Base-by-base conservation (phyloP, 1,284 basidiomycete species). In the Ustilago crameri region DNA sequence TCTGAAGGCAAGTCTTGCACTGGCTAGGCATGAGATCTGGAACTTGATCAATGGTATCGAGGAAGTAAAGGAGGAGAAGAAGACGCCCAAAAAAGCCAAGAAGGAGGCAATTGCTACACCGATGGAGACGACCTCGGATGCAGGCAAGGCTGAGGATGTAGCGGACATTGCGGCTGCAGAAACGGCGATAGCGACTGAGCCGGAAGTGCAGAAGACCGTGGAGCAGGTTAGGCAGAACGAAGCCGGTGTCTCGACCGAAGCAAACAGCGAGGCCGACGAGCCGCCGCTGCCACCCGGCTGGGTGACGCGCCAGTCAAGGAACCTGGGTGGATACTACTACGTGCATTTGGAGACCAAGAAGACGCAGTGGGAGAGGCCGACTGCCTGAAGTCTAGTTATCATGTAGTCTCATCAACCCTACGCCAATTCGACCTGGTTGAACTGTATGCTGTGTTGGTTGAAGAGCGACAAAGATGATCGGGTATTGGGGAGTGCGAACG, bases 341-440 rank as follows among this genome's bases (percentile, higher is more conserved):
- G 65, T 73, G 10, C 56, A 73, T 40, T 26, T 23, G n/a, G 41
- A 43, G 32, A 73, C 70, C 15, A 63, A 57, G 35, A 64, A 43
- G 49, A 73, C 70, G 37, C 64, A 67, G 51, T 73, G 70, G 70
- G 60, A 73, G 46, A 40, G 60, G 18, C 70, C 70, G 8, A 63
- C 63, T 17, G 15, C 20, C 1, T 70, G 52, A 42, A 14, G 12
- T 30, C 30, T n/a, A n/a, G 30, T 35, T 14, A n/a, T 7, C 15
- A n/a, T 43, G 42, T 22, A 23, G 24, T 24, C 7, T 12, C 24
- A 43, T 23, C 20, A 17, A 24, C 22, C 9, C 12, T 30, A 12
- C 5, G 12, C 30, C 5, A 30, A 30, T 5, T 30, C 12, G 30
- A 30, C 12, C 30, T 30, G 5, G 30, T 30, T 30, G 7, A 30